Conservation (phyloP, 2,329 filamentous ascomycete genomes). For the Bipolaris cookei region DNA sequence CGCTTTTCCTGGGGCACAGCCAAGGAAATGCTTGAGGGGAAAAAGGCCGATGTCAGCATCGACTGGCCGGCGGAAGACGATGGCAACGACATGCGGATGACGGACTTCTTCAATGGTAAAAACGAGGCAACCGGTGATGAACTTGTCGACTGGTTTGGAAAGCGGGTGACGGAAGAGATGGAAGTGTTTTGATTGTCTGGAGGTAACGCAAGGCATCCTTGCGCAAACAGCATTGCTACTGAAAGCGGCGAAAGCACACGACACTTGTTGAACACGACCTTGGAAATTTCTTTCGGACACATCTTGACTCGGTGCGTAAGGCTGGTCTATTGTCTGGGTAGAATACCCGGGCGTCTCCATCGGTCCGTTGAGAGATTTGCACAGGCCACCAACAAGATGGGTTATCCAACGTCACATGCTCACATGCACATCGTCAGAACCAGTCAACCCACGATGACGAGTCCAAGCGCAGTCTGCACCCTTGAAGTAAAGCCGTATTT, state of each 20-base stretch:
- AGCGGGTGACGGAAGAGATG: constrained; percentile 70
- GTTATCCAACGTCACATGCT: constrained; percentile 18
- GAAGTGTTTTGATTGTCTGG: constrained; percentile 67
- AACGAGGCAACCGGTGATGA: constrained; percentile 65
- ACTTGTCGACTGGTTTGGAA: constrained; percentile 82
- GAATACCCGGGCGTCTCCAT: neutral
- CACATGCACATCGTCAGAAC: constrained; percentile 8
- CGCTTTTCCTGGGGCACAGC: constrained; percentile 95
- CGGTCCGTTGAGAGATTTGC: constrained; percentile 15
- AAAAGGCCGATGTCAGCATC: constrained; percentile 70
- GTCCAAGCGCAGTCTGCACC: neutral
- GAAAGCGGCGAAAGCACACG: constrained; percentile 3
- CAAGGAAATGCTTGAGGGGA: constrained; percentile 89
- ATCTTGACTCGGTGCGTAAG: neutral
- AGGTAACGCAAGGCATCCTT: neutral
- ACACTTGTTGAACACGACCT: neutral
- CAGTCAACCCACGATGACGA: neutral
- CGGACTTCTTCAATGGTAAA: constrained; percentile 71
- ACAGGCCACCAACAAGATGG: constrained; percentile 16
- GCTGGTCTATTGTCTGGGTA: neutral
- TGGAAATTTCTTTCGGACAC: neutral
- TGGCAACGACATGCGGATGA: constrained; percentile 69
- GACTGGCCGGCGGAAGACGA: constrained; percentile 87
- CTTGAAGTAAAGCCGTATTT: neutral
- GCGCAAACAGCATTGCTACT: neutral